A percentile compares a stretch with the other conserved stretches of the same genome.
Conservation (phyloP, 1,139 yeast genomes). For the Kodamaea ohmeri region DNA sequence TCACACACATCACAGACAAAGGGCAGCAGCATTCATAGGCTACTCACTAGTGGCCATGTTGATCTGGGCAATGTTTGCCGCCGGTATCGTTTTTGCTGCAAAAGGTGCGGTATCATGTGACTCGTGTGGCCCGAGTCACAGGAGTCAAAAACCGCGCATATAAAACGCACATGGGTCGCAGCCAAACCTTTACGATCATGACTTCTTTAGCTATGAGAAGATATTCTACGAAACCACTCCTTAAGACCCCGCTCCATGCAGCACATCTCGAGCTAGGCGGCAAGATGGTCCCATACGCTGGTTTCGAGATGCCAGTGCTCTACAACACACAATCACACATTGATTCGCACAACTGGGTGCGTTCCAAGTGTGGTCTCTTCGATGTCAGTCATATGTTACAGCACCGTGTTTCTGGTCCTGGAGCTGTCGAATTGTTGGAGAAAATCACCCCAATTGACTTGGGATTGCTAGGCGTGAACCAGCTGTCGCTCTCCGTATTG, state of each 20-base stretch:
- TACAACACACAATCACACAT: slow-evolving; percentile 81
- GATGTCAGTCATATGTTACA: slow-evolving; percentile 98
- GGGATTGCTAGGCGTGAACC: slow-evolving; percentile 48
- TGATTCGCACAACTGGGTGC: slow-evolving; percentile 93
- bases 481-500: slow-evolving; percentile 75
- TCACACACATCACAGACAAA: background rate
- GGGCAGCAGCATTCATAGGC: slow-evolving; percentile 8
- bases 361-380: slow-evolving; percentile 82
- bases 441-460: slow-evolving; percentile 85
- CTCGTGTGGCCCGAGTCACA: slow-evolving; percentile 5
- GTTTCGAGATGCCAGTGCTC: slow-evolving; percentile 89
- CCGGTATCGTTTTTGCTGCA: slow-evolving; percentile 1
- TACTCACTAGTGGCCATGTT: slow-evolving; percentile 13
- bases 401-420: slow-evolving; percentile 70
- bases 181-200: background rate
- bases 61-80: slow-evolving; percentile 11
- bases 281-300: slow-evolving; percentile 93
- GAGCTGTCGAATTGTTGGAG: slow-evolving; percentile 68
- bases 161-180: background rate
- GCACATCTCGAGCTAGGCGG: slow-evolving; percentile 79
- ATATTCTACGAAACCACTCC: slow-evolving; percentile 22
- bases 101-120: background rate
- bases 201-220: slow-evolving; percentile 11
- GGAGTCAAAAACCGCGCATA: slow-evolving; percentile 6
- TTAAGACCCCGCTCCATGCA: slow-evolving; percentile 78